Evolutionary conservation across 352 stramenopile species (phyloP).

Genomic region (Globisporangium okanoganense): DNA sequence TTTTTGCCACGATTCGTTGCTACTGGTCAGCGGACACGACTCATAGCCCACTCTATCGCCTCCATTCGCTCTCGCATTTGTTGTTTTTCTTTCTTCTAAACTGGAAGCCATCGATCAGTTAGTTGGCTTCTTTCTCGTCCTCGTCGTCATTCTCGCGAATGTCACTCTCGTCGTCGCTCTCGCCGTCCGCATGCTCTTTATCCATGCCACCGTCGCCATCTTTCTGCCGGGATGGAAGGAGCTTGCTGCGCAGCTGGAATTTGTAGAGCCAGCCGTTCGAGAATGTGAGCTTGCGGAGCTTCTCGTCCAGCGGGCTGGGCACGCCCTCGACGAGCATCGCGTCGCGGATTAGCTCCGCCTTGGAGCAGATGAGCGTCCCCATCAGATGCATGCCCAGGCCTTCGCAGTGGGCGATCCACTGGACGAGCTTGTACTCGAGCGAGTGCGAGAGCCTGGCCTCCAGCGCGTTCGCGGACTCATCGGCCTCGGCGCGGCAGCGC

Average conservation of each 20-base stretch:
- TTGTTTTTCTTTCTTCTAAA: too few species aligned
- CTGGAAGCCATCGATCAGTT: too few species aligned
- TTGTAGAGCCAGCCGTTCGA: conserved; percentile 4
- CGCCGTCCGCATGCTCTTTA: not conserved
- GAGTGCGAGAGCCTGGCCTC: not conserved
- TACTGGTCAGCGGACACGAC: too few species aligned
- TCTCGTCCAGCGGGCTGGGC: not conserved
- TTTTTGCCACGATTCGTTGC: too few species aligned
- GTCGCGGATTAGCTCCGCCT: not conserved
- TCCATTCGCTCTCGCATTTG: too few species aligned
- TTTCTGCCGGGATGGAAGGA: not conserved
- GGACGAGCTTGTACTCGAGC: not conserved
- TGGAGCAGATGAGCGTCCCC: not conserved
- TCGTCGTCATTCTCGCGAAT: not conserved
- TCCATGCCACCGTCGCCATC: not conserved
- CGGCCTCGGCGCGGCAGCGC: not conserved
- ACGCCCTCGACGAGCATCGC: not conserved
- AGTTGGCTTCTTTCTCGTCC: not conserved
- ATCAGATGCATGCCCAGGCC: not conserved
- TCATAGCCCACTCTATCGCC: too few species aligned
- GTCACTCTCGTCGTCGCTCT: not conserved
- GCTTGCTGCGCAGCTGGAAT: not conserved
- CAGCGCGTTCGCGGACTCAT: not conserved
- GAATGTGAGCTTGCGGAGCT: conserved; percentile 4
- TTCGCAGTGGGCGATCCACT: not conserved